A percentile compares a stretch with the other conserved stretches of the same genome.
phyloP scores from a whole-genome alignment of 352 stramenopile species.

The Phytophthora sansomeana region DNA sequence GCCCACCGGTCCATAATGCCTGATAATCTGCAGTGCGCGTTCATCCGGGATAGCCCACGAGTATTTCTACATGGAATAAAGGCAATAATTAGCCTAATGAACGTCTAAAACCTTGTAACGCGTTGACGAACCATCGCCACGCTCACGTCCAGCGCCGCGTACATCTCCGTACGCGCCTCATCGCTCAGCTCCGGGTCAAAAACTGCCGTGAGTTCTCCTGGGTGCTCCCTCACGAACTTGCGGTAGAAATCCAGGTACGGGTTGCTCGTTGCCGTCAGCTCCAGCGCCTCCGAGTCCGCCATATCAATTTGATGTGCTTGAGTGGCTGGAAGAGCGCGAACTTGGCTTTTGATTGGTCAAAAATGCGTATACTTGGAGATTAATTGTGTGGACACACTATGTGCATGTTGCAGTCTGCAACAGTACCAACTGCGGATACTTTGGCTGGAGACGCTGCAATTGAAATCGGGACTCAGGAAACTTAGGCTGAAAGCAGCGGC shows the following conservation, averaged over 20 bases:
- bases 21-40: constrained; percentile 89
- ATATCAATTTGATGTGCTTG: constrained; percentile 13
- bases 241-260: constrained; percentile 86
- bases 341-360: constrained; percentile 27
- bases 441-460: not conserved
- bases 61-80: constrained; percentile 73
- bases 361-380: constrained; percentile 17
- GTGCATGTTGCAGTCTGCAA: not conserved
- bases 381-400: constrained; percentile 19
- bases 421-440: not conserved
- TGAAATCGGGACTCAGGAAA: not conserved
- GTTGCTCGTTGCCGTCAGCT: constrained; percentile 73
- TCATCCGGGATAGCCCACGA: constrained; percentile 93
- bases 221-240: constrained; percentile 64
- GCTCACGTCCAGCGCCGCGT: constrained; percentile 75
- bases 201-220: constrained; percentile 68
- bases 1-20: constrained; percentile 87
- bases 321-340: constrained; percentile 18
- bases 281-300: constrained; percentile 37
- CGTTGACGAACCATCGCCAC: constrained; percentile 71
- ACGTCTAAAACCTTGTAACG: not conserved
- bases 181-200: constrained; percentile 79
- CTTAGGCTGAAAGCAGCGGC: constrained; percentile 52
- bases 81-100: constrained; percentile 12
- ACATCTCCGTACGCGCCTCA: constrained; percentile 73